Percentiles rank a stretch among this genome's conserved stretches.
Conservation (phyloP, 2,329 filamentous ascomycete genomes). For the Trichoderma hamatum region DNA sequence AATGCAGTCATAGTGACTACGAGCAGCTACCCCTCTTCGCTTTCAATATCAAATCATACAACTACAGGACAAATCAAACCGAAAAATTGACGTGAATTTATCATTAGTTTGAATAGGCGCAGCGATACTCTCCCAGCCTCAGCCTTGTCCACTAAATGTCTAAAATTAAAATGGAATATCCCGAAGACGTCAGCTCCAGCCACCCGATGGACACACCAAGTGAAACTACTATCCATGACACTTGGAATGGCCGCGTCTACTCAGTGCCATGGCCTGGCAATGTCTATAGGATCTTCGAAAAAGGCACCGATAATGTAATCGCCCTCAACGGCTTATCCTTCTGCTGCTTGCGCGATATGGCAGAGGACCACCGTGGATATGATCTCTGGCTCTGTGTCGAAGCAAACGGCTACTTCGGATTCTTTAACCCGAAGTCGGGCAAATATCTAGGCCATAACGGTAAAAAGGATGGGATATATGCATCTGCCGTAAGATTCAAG, state of each 20-base stretch:
- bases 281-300: neutral
- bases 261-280: constrained; percentile 2
- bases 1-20: neutral
- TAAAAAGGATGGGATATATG: neutral
- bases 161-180: neutral
- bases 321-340: neutral
- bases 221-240: neutral
- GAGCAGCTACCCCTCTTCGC: neutral
- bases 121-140: neutral
- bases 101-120: neutral
- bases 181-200: neutral
- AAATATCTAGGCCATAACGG: constrained; percentile 13
- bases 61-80: neutral
- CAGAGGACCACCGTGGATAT: neutral
- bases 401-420: neutral
- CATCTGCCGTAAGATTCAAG: neutral
- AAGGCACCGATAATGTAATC: neutral
- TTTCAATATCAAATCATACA: neutral
- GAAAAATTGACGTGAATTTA: neutral
- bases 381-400: neutral
- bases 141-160: neutral
- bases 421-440: neutral
- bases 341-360: neutral
- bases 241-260: neutral
- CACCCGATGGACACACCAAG: neutral